Base-by-base conservation (phyloP, 1,284 basidiomycete species). In the Ceratobasidium theobromae region DNA sequence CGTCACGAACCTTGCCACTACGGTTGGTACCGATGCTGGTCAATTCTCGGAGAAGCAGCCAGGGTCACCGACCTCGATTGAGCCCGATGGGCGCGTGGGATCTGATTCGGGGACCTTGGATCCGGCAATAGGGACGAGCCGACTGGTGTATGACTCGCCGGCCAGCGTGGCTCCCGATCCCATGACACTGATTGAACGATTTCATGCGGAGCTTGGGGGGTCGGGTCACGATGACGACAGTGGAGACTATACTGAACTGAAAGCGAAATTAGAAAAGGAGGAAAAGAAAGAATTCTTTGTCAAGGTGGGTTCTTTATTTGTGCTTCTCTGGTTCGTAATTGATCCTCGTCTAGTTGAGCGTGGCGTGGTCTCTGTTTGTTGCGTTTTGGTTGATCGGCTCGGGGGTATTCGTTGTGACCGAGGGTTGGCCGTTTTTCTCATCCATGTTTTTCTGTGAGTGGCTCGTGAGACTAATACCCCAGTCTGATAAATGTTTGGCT, bases 371-470 rank as follows among this genome's bases (percentile, higher is more conserved):
- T 2, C 71, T 85, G 35, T 87, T 88, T 71, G 71, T 84, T 41
- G 68, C 80, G 23, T 86, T 86, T 74, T 86, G 84, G 85, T 74
- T 80, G 67, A 74, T 82, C 16, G 86, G 86, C 6, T 79, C 83
- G 0, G 79, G 78, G 0, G 82, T 87, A 25, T 88, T 88, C 70
- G 75, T 74, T 43, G 72, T 73, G 14, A 82, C 83, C 0, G 84
- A 87, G 68, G 72, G 75, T 14, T 83, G 82, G 82, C 72, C 75
- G 25, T 85, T 78, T 71, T 84, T 80, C 2, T 68, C 74, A 8
- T 80, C 86, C 0, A 73, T 90, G 70, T 91, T 88, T 72, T 93
- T 93, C 73, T 90, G 88, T 87, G 74, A 72, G 82, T 65, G 65
- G 38, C 14, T 62, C 55, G 33, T 48, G 57, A 51, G 67, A 68